A percentile compares a stretch with the other conserved stretches of the same genome.
These are phyloP conservation scores for Starmerella stigmatis DNA, from an alignment of 805 yeast species.

Conservation along the genomic window DNA sequence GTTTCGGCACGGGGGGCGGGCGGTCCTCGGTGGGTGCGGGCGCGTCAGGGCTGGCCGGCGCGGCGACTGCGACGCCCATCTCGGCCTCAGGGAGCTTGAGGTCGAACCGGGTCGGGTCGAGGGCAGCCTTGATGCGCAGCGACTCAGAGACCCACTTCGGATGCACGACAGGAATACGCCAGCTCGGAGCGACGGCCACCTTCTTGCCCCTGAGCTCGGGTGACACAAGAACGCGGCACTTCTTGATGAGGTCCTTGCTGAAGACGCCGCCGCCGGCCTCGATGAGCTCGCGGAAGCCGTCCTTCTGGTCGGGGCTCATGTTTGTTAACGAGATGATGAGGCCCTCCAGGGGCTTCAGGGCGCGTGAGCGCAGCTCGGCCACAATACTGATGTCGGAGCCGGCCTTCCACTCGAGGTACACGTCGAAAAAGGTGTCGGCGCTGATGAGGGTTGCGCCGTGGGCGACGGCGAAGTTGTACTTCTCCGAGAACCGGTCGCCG, in stretches of 20 bases:
- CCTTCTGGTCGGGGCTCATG: constrained; percentile 25
- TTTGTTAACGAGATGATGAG: constrained; percentile 34
- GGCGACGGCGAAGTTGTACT: constrained; percentile 42
- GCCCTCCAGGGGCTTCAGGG: constrained; percentile 27
- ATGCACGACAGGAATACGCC: constrained; percentile 36
- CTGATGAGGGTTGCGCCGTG: constrained; percentile 48
- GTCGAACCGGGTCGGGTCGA: constrained; percentile 32
- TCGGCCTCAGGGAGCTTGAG: constrained; percentile 10
- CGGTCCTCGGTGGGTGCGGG: neutral
- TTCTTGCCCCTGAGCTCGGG: constrained; percentile 29
- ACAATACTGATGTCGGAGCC: constrained; percentile 34
- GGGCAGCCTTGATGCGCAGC: constrained; percentile 33
- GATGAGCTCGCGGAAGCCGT: constrained; percentile 25
- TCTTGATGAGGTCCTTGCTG: constrained; percentile 25
- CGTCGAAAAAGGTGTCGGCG: constrained; percentile 37
- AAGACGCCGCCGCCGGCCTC: constrained; percentile 31
- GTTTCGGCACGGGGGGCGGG: constrained; percentile 8
- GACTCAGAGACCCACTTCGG: constrained; percentile 39
- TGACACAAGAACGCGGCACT: constrained; percentile 29
- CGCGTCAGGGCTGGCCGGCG: neutral
- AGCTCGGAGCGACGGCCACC: constrained; percentile 32
- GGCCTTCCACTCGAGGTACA: constrained; percentile 44
- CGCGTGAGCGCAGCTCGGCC: constrained; percentile 22
- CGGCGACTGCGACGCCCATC: neutral
- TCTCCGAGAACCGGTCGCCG: constrained; percentile 43